phyloP scores from a whole-genome alignment of 306 rosid genomes.

The Pyrus communis region DNA sequence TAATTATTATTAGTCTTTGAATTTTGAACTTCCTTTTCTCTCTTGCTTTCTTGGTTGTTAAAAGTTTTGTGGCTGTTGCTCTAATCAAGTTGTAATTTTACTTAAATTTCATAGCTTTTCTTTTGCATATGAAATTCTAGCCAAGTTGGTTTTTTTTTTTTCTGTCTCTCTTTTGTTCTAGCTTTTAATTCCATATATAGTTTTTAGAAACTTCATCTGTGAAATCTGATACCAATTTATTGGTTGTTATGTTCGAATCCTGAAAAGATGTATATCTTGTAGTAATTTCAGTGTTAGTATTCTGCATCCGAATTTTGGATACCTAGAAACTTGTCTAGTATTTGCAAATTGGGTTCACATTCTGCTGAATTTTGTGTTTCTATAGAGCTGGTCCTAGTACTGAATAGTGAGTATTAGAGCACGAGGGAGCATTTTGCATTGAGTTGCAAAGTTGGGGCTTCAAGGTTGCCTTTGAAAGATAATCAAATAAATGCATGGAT shows the following conservation, averaged over 20 bases:
- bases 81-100: neutral
- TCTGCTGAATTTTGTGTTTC: conserved; percentile 15
- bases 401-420: conserved; percentile 25
- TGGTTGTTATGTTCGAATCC: neutral
- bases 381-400: conserved; percentile 21
- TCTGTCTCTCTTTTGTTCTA: conserved; percentile 10
- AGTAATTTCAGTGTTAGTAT: neutral
- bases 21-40: conserved; percentile 22
- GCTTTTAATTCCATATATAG: conserved; percentile 3
- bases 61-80: conserved; percentile 18
- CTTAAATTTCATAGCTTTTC: neutral
- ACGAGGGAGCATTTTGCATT: conserved; percentile 20
- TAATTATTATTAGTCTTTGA: conserved; percentile 21
- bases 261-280: conserved; percentile 9
- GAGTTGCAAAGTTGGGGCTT: conserved; percentile 15
- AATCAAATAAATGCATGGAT: conserved; percentile 78
- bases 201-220: conserved; percentile 3
- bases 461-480: conserved; percentile 21
- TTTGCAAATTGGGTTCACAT: conserved; percentile 14
- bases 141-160: conserved; percentile 8
- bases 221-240: conserved; percentile 2
- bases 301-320: neutral
- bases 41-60: conserved; percentile 19
- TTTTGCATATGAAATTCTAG: neutral
- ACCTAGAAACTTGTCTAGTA: conserved; percentile 15